phyloP scores from a whole-genome alignment of 2,329 filamentous ascomycete genomes.

The Fusarium mangiferae region DNA sequence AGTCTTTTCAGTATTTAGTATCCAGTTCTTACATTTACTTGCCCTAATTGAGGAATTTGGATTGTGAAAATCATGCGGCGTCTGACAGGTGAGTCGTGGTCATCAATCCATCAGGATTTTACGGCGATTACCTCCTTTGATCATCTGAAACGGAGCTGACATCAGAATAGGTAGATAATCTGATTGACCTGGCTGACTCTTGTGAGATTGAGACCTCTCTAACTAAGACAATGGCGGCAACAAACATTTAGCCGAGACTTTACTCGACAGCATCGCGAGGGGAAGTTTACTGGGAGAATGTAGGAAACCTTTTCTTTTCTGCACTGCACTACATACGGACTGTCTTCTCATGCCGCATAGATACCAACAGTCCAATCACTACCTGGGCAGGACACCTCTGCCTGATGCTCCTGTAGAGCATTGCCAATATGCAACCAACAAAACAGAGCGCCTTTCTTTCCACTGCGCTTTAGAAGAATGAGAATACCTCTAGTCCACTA shows the following conservation, averaged over 20 bases:
- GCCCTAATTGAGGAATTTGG: not conserved
- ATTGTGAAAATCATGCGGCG: not conserved
- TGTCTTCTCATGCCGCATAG: not conserved
- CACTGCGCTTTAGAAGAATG: accelerated
- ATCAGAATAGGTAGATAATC: no score
- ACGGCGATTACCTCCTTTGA: no score
- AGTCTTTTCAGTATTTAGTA: no score
- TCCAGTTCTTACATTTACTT: no score
- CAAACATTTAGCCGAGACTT: not conserved
- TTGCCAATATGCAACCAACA: accelerated
- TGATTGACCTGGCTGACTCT: accelerated
- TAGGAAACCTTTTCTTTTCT: accelerated
- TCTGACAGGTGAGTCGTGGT: accelerated
- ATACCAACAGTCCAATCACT: accelerated
- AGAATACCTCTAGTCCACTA: accelerated
- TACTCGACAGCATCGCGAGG: accelerated
- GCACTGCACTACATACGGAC: not conserved
- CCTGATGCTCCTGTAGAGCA: accelerated
- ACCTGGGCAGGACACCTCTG: accelerated
- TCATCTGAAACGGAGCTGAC: not conserved
- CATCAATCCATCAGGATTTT: not conserved
- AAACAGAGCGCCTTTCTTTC: accelerated
- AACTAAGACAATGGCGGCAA: no score
- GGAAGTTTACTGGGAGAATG: accelerated
- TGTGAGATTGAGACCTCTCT: accelerated